Evolutionary conservation across 768 basidiomycete species (phyloP).

Genomic region (Lentinula raphanica): DNA sequence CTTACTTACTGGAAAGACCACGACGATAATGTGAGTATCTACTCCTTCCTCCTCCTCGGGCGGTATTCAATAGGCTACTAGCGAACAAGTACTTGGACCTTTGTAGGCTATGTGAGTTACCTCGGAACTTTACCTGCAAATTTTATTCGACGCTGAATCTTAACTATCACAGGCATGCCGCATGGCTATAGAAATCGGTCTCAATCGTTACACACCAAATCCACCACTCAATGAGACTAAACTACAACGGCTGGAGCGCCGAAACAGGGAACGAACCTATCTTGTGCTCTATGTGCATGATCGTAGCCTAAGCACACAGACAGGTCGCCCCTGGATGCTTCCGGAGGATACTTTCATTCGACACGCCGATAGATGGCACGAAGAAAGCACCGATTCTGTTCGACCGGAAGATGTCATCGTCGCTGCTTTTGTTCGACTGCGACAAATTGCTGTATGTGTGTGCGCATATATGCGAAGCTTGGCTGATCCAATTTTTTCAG

Average conservation of each 20-base stretch:
- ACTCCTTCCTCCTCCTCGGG: conserved; percentile 6
- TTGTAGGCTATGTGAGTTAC: conserved; percentile 72
- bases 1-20: conserved; percentile 89
- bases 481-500: conserved; percentile 26
- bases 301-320: conserved; percentile 80
- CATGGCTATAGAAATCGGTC: conserved; percentile 80
- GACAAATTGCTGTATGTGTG: conserved; percentile 67
- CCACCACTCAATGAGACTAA: conserved; percentile 59
- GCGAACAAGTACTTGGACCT: conserved; percentile 70
- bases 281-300: conserved; percentile 85
- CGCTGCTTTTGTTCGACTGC: conserved; percentile 69
- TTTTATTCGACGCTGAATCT: not conserved
- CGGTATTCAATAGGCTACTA: conserved; percentile 9
- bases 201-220: conserved; percentile 62
- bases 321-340: conserved; percentile 84
- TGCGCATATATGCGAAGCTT: not conserved
- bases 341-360: conserved; percentile 79
- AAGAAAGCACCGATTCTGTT: conserved; percentile 42
- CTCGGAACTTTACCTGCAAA: not conserved
- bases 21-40: conserved; percentile 62
- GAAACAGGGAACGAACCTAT: conserved; percentile 83
- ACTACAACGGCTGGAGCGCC: conserved; percentile 64
- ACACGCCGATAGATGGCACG: conserved; percentile 67
- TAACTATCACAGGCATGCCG: conserved; percentile 58
- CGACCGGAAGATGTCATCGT: conserved; percentile 82